Conservation (phyloP, 2,329 filamentous ascomycete species). For the Talaromyces sp. region DNA sequence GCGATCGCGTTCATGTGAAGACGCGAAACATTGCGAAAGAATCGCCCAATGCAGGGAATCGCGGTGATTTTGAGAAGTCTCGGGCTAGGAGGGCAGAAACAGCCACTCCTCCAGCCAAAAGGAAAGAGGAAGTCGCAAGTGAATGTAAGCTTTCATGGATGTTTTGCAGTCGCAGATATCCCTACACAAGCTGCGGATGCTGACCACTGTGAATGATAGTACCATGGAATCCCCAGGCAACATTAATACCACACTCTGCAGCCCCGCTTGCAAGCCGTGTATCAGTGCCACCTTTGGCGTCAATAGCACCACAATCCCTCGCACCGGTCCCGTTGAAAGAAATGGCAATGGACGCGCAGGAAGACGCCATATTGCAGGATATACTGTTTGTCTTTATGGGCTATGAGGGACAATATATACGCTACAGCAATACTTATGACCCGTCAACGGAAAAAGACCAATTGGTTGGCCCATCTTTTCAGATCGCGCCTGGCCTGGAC, state of each 20-base stretch:
- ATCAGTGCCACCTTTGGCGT: constrained; percentile 57
- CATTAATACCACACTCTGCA: constrained; percentile 63
- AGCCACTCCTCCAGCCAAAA: constrained; percentile 20
- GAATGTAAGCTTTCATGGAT: constrained; percentile 23
- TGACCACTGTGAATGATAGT: constrained; percentile 19
- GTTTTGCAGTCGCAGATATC: background rate
- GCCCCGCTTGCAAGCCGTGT: constrained; percentile 68
- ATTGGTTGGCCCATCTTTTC: constrained; percentile 74
- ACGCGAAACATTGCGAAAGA: constrained; percentile 54
- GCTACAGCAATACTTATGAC: constrained; percentile 76
- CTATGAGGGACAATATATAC: constrained; percentile 95
- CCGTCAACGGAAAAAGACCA: constrained; percentile 81
- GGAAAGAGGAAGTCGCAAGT: constrained; percentile 28
- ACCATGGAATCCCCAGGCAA: constrained; percentile 75
- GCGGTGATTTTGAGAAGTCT: constrained; percentile 30
- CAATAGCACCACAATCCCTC: constrained; percentile 63
- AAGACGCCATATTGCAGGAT: constrained; percentile 82
- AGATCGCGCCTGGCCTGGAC: constrained; percentile 76
- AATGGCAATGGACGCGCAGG: constrained; percentile 74
- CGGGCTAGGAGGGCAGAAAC: constrained; percentile 25
- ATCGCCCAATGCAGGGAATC: constrained; percentile 24
- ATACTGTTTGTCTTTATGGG: constrained; percentile 95
- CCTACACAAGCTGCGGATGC: background rate
- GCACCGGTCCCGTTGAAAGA: constrained; percentile 65
- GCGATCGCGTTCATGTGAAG: constrained; percentile 58